phyloP scores from a whole-genome alignment of 176 grass and related monocot genomes.

The Avena eriantha region DNA sequence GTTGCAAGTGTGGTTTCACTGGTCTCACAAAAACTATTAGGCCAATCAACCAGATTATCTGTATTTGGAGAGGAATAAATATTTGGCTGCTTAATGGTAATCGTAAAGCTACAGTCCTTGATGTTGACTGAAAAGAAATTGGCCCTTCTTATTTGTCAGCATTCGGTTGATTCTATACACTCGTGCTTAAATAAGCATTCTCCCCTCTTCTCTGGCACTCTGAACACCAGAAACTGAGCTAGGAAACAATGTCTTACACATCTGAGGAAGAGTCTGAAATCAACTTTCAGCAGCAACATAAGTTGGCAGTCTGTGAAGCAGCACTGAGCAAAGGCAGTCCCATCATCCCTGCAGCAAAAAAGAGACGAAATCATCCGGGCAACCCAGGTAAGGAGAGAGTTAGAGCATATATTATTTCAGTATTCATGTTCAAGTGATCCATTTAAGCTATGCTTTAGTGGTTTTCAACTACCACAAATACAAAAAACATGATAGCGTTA shows the following conservation, averaged over 20 bases:
- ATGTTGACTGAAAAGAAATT: constrained; percentile 24
- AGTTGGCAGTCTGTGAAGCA: constrained; percentile 9
- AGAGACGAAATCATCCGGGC: constrained; percentile 25
- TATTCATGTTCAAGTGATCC: not conserved
- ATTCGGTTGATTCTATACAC: not conserved
- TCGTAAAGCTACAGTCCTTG: not conserved
- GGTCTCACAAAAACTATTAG: constrained; percentile 19
- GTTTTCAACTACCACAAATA: not conserved
- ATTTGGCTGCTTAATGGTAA: not conserved
- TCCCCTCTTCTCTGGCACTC: constrained; percentile 1
- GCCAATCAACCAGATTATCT: not conserved
- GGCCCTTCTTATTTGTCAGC: not conserved
- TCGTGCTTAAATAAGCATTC: constrained; percentile 32
- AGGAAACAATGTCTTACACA: constrained; percentile 32
- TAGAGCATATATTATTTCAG: not conserved
- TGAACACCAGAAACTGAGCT: constrained; percentile 2
- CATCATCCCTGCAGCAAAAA: constrained; percentile 26
- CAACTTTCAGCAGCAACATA: constrained; percentile 28
- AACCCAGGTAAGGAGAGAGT: constrained; percentile 21
- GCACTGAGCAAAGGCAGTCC: constrained; percentile 16
- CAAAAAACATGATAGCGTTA: not conserved
- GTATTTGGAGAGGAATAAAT: not conserved
- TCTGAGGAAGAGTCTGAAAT: constrained; percentile 23
- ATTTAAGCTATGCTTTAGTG: not conserved
- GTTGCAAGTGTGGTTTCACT: not conserved